Evolutionary conservation across 2,329 filamentous ascomycete genomes (phyloP).

Genomic region (Hypoxylon sp.): DNA sequence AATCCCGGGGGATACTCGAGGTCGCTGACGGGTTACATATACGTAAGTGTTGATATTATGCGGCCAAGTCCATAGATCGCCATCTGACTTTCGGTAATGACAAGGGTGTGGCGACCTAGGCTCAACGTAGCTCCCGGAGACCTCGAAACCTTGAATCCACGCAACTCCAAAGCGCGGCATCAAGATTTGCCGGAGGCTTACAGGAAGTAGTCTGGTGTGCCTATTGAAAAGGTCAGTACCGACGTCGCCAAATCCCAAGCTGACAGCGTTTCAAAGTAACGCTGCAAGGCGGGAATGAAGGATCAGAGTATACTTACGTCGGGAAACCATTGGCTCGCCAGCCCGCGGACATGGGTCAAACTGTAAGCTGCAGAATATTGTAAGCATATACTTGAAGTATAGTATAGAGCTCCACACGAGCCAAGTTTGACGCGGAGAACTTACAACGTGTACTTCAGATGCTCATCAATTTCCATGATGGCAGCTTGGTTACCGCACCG

Average conservation of each 20-base stretch:
- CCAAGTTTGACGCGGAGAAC: slow-evolving; percentile 58
- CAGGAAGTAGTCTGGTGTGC: slow-evolving; percentile 98
- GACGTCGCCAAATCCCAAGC: slow-evolving; percentile 8
- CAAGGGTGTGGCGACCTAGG: slow-evolving; percentile 36
- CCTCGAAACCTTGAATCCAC: slow-evolving; percentile 42
- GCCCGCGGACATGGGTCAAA: slow-evolving; percentile 98
- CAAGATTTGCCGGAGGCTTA: slow-evolving; percentile 64
- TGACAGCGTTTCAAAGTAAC: not conserved
- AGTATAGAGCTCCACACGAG: slow-evolving; percentile 18
- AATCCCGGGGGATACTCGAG: slow-evolving; percentile 18
- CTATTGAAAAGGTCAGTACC: slow-evolving; percentile 57
- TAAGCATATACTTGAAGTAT: slow-evolving; percentile 36
- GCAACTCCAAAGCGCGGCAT: slow-evolving; percentile 30
- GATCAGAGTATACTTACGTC: slow-evolving; percentile 69
- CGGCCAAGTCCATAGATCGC: slow-evolving; percentile 13
- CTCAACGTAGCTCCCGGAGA: slow-evolving; percentile 38
- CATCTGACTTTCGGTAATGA: slow-evolving; percentile 37
- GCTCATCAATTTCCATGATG: slow-evolving; percentile 99
- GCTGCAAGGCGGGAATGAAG: slow-evolving; percentile 43
- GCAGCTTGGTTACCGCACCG: slow-evolving; percentile 98
- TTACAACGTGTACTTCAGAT: slow-evolving; percentile 99
- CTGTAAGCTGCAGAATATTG: slow-evolving; percentile 79
- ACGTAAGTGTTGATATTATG: slow-evolving; percentile 19
- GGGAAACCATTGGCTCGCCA: slow-evolving; percentile 98
- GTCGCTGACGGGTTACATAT: slow-evolving; percentile 18